Evolutionary conservation across 768 basidiomycete species (phyloP).

Genomic region (Pleurotus platypus): DNA sequence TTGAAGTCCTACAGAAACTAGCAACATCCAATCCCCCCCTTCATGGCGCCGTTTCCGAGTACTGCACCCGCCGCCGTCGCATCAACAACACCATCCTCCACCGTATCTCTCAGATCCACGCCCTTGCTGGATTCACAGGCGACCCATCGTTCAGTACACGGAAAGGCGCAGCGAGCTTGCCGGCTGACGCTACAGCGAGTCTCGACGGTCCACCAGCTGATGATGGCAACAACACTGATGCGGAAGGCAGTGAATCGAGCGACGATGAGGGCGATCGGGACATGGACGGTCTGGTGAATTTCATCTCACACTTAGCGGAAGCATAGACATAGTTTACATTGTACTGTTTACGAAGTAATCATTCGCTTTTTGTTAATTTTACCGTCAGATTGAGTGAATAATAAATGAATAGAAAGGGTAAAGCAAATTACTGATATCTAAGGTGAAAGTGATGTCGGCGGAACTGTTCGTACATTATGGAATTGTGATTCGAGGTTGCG

Average conservation of each 20-base stretch:
- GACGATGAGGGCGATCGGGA: neutral
- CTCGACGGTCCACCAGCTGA: neutral
- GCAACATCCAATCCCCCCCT: neutral
- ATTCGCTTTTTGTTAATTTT: neutral
- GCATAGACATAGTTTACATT: neutral
- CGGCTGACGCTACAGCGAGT: neutral
- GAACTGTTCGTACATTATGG: too few relatives aligned
- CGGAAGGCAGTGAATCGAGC: neutral
- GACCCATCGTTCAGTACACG: neutral
- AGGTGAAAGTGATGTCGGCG: too few relatives aligned
- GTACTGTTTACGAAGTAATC: neutral
- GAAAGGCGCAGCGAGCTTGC: neutral
- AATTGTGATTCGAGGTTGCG: too few relatives aligned
- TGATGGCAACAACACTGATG: neutral
- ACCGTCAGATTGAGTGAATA: neutral
- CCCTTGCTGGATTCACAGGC: constrained; percentile 9
- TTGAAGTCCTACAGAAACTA: neutral
- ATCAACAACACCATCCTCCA: constrained; percentile 10
- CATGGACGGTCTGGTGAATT: neutral
- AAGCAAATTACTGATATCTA: too few relatives aligned
- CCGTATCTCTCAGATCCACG: constrained; percentile 8
- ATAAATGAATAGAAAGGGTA: too few relatives aligned
- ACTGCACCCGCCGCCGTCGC: constrained; percentile 1
- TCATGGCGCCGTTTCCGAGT: constrained; percentile 10
- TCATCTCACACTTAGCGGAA: neutral